A percentile compares a stretch with the other conserved stretches of the same genome.
Conservation (phyloP, 1,284 basidiomycete species). For the Austroboletus rostrupii region DNA sequence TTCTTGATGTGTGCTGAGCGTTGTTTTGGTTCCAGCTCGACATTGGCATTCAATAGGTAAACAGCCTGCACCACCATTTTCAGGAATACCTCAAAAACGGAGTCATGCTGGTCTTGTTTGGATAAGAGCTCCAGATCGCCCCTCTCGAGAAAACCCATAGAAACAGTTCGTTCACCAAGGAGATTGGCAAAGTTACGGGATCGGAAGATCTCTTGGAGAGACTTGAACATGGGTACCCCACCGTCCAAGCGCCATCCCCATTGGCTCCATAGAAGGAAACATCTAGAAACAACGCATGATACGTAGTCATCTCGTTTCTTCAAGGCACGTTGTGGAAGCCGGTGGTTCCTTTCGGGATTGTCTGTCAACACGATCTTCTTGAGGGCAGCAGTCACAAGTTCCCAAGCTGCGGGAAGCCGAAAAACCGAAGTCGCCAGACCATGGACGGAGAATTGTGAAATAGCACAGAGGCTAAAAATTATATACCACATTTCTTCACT, state of each 20-base stretch:
- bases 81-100: slow-evolving; percentile 77
- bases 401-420: slow-evolving; percentile 65
- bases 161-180: slow-evolving; percentile 69
- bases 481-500: slow-evolving; percentile 75
- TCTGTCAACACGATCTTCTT: slow-evolving; percentile 56
- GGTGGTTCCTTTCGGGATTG: slow-evolving; percentile 46
- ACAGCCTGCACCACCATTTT: slow-evolving; percentile 69
- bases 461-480: slow-evolving; percentile 65
- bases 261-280: slow-evolving; percentile 61
- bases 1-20: slow-evolving; percentile 56
- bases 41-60: slow-evolving; percentile 27
- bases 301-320: slow-evolving; percentile 75
- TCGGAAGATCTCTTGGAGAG: slow-evolving; percentile 76
- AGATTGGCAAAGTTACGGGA: slow-evolving; percentile 79
- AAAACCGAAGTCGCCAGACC: slow-evolving; percentile 53
- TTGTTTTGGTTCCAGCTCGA: slow-evolving; percentile 33
- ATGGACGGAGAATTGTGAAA: slow-evolving; percentile 76
- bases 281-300: slow-evolving; percentile 68
- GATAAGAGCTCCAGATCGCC: slow-evolving; percentile 56
- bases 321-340: slow-evolving; percentile 39
- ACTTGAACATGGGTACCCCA: slow-evolving; percentile 57
- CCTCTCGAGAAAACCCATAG: slow-evolving; percentile 72
- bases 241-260: slow-evolving; percentile 77
- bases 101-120: slow-evolving; percentile 55
- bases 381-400: slow-evolving; percentile 55